Evolutionary conservation across 2,329 filamentous ascomycete genomes (phyloP).

Genomic region (Coniella lustricola): DNA sequence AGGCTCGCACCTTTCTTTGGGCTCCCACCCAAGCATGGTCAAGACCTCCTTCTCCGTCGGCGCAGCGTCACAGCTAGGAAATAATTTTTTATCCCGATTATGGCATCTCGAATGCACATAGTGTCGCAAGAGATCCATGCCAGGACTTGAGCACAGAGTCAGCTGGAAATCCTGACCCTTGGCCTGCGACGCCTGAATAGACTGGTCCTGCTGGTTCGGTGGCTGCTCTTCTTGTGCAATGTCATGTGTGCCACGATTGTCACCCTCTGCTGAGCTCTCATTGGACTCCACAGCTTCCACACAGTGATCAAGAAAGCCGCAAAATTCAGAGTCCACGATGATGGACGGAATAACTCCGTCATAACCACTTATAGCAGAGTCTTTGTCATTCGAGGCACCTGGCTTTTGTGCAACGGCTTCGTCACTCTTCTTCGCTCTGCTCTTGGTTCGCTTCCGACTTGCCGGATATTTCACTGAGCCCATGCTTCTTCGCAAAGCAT

Average conservation of each 20-base stretch:
- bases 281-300: conserved; percentile 1
- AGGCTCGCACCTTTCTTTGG: neutral
- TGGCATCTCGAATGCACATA: conserved; percentile 9
- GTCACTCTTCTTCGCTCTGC: neutral
- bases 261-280: neutral
- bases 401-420: neutral
- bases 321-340: neutral
- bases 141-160: conserved; percentile 12
- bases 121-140: conserved; percentile 6
- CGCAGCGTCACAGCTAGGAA: neutral
- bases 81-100: neutral
- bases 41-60: conserved; percentile 7
- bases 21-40: conserved; percentile 9
- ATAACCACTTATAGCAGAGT: no score
- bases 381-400: no score
- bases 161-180: conserved; percentile 9
- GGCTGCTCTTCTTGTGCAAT: neutral
- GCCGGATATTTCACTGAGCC: neutral
- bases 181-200: no score
- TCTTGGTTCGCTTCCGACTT: neutral
- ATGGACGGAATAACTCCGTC: no score
- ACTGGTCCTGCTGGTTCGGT: neutral
- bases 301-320: conserved; percentile 7
- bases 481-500: neutral
- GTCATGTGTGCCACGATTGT: no score